A percentile compares a stretch with the other conserved stretches of the same genome.
Conservation (phyloP, 2,329 filamentous ascomycete species). For the Colletotrichum salicis region DNA sequence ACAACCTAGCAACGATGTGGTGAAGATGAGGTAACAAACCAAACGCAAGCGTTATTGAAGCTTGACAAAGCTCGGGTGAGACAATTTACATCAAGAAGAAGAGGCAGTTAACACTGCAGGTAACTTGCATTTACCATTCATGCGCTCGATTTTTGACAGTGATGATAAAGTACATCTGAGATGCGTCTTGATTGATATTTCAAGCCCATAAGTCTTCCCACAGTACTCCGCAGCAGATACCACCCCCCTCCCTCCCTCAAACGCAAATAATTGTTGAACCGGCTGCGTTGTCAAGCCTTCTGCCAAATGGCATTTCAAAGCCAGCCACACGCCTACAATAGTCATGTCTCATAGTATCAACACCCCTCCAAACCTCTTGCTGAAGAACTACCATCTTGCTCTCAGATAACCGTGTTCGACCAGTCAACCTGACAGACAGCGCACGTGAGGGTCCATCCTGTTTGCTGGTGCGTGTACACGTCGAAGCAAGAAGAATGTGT, state of each 20-base stretch:
- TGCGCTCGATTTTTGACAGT: not conserved
- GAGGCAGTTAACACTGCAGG: not conserved
- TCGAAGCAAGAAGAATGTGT: conserved; percentile 26
- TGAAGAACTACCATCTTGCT: not conserved
- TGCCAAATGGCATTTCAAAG: not conserved
- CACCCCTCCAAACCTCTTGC: not conserved
- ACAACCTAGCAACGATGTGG: no score
- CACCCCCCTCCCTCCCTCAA: no score
- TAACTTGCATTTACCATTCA: not conserved
- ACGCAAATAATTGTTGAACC: not conserved
- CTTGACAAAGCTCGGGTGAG: not conserved
- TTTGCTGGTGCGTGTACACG: not conserved
- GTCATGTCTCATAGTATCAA: not conserved
- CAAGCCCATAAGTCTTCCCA: not conserved
- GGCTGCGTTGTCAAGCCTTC: not conserved
- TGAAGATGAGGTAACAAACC: no score
- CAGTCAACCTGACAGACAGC: conserved; percentile 17
- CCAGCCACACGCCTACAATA: not conserved
- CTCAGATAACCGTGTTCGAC: not conserved
- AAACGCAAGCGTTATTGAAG: no score
- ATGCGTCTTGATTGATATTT: not conserved
- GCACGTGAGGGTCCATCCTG: conserved; percentile 19
- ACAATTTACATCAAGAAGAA: not conserved
- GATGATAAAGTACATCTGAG: not conserved
- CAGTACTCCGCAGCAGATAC: not conserved